Percentiles rank a stretch among this genome's conserved stretches.
Conservation (phyloP, 1,284 basidiomycete species). For the Cryptococcus sp. region DNA sequence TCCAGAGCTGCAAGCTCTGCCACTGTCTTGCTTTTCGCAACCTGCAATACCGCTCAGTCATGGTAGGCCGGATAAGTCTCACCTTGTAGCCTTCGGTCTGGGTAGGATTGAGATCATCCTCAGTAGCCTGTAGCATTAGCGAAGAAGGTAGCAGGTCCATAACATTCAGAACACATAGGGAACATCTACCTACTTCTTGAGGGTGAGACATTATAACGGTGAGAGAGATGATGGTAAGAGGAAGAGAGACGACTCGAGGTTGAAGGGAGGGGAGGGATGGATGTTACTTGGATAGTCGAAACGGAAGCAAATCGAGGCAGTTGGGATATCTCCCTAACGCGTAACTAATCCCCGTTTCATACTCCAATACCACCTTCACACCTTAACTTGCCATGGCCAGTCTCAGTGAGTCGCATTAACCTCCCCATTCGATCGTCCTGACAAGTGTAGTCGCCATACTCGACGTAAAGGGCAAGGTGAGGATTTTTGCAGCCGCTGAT, state of each 20-base stretch:
- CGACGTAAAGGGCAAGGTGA: conserved; percentile 84
- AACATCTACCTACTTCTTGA: conserved; percentile 12
- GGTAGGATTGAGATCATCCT: conserved; percentile 41
- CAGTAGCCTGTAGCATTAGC: conserved; percentile 16
- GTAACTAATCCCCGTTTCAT: too few species aligned
- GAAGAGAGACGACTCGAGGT: too few species aligned
- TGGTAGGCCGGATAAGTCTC: background rate
- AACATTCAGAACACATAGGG: too few species aligned
- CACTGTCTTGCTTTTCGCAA: conserved; percentile 50
- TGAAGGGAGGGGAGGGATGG: too few species aligned
- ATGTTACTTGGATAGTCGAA: too few species aligned
- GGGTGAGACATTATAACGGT: conserved; percentile 18
- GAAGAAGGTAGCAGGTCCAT: background rate
- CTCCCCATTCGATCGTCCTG: background rate
- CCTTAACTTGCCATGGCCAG: conserved; percentile 25
- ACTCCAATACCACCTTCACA: too few species aligned
- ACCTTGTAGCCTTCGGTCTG: conserved; percentile 48
- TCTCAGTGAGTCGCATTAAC: conserved; percentile 20
- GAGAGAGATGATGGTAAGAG: background rate
- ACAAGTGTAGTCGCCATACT: conserved; percentile 72
- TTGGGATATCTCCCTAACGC: too few species aligned
- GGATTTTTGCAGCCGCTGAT: background rate
- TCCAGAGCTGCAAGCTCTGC: conserved; percentile 52
- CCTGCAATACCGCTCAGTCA: conserved; percentile 14
- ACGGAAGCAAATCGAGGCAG: too few species aligned